phyloP scores from a whole-genome alignment of 2,329 filamentous ascomycete genomes.

The Penicillium sp. region DNA sequence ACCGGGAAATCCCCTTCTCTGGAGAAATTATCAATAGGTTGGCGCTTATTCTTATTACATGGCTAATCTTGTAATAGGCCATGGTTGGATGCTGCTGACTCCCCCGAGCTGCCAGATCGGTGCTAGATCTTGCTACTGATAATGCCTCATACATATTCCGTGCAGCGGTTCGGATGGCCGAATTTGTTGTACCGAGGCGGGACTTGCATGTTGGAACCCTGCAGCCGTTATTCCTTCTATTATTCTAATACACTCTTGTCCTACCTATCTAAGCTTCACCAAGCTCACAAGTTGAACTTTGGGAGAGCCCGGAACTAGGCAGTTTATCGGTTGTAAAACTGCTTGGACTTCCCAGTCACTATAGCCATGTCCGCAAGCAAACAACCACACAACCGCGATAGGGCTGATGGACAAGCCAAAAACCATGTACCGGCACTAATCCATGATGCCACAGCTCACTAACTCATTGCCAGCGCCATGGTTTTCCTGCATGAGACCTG shows the following conservation, averaged over 20 bases:
- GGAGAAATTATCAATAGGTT: not conserved
- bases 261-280: not conserved
- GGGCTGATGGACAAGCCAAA: not conserved
- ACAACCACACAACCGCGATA: not conserved
- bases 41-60: not conserved
- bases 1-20: not conserved
- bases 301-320: too few relatives aligned
- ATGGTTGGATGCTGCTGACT: not conserved
- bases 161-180: not conserved
- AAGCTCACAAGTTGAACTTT: not conserved
- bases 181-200: not conserved
- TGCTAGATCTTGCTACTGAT: slow-evolving; percentile 24
- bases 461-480: not conserved
- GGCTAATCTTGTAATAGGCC: not conserved
- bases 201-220: not conserved
- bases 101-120: slow-evolving; percentile 23
- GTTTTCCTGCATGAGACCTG: not conserved
- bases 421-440: not conserved
- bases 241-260: not conserved
- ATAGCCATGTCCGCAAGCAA: too few relatives aligned
- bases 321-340: too few relatives aligned
- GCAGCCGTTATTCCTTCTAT: not conserved
- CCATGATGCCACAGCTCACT: not conserved
- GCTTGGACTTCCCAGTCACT: too few relatives aligned
- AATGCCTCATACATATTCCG: slow-evolving; percentile 25